Evolutionary conservation across 345 rosid genomes (phyloP), one percentile per base, ranked within the genome.

Genomic region (Laguncularia racemosa): DNA sequence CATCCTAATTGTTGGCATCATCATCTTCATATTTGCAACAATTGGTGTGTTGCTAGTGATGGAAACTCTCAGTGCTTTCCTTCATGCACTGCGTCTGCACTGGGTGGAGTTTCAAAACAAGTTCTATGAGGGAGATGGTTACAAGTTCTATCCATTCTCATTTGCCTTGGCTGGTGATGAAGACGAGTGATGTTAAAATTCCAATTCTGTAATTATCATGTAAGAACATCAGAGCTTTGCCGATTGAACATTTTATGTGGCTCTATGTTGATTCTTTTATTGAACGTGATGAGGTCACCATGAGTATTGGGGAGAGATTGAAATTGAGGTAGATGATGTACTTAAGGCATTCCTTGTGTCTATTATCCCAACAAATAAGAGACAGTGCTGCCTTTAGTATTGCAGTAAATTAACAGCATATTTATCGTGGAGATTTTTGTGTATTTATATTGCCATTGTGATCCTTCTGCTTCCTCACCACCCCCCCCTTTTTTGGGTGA

Each of bases 51-150:
- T 90, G 74, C 89, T 95, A 20, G 89, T 95, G 61, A 95, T 95
- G 97, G 97, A 95, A 74, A 95, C 99, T 48, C 88, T 95, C 17
- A 88, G 97, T 46, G 97, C 97, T 16, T 90, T 95, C 80, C 81
- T 85, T 2, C 99, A 88, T 67, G 99, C 99, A 0, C 73, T 93
- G 68, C 86, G 97, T 63, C 99, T 93, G 61, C 99, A 89, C 78
- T 84, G 99, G 97, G 97, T 93, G 56, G 97, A 93, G 70, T 93
- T 83, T 73, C 95, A 86, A 55, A 93, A 87, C 83, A 95, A 90
- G 71, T 95, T 87, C 73, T 93, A 95, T 49, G 99, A 95, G 67
- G 99, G 97, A 48, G 95, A 90, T 46, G 97, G 99, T 43, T 90
- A 85, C 77, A 87, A 84, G 70, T 89, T 89, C 77, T 60, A 59